These are phyloP conservation scores for Chaetomium cochliodes DNA, from an alignment of 495 filamentous ascomycete genomes.

Conservation along the genomic window DNA sequence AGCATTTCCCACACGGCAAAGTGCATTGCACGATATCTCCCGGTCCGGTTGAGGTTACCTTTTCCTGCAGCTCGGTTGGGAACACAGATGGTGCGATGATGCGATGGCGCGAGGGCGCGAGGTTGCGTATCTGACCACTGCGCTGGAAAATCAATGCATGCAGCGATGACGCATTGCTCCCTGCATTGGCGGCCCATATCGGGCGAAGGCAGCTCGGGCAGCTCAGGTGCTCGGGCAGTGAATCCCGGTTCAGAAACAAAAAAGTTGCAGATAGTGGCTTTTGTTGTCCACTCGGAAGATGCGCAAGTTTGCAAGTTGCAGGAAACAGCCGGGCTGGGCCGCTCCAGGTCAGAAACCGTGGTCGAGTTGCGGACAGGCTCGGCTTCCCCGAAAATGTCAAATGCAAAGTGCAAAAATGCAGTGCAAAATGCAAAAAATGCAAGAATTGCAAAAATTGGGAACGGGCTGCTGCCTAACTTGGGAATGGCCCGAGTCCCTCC, in stretches of 20 bases:
- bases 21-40: background rate
- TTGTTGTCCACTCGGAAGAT: background rate
- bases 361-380: background rate
- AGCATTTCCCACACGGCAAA: background rate
- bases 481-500: too few species aligned
- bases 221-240: too few species aligned
- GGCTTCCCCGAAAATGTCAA: background rate
- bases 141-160: background rate
- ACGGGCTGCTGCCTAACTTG: background rate
- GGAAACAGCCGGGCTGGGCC: background rate
- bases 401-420: background rate
- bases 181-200: background rate
- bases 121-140: too few species aligned
- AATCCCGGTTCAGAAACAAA: background rate
- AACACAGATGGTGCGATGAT: too few species aligned
- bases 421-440: too few species aligned
- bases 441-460: background rate
- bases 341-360: background rate
- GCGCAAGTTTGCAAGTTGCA: background rate
- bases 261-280: background rate
- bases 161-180: conserved; percentile 6
- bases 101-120: too few species aligned
- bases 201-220: too few species aligned
- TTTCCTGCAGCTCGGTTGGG: too few species aligned
- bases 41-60: background rate